Base-by-base conservation (phyloP, 2,329 filamentous ascomycete genomes). In the Aspergillus niger region DNA sequence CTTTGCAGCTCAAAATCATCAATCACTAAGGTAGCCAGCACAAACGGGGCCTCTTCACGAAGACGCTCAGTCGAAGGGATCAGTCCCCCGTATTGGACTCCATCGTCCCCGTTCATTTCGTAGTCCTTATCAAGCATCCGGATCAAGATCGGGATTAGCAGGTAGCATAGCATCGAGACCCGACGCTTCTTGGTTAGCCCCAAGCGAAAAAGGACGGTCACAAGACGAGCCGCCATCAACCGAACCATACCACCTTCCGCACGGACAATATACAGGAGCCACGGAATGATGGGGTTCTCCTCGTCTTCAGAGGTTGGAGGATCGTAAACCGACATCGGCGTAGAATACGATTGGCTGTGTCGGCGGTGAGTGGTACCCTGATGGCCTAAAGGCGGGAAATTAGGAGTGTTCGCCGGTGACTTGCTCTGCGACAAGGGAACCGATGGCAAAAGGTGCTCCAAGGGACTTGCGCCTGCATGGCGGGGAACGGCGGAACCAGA, bases 1-100 rank as follows among this genome's bases (percentile, higher is more conserved):
- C 89, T 90, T 75, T 98, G 94, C 56, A 98, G 82, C 60, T 86
- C 83, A 62, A 90, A 86, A 72, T 89, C 92, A 69, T 95, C 91
- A 26, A 87, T 86, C 17, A 97, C 87, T 41, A 98, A 81, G 49
- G 88, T 86, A 15, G 92, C 91, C 57, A 98, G 81, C 10, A 96
- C 85, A 1, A 86, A 83, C 7, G 93, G 91, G 2, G 90, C 87
- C 63, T 86, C 86, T 72, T 94, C 91, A 58, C 87, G 81, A 11
- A 92, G 81, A 8, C 78, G 74, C 67, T 85, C 81, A 22, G 79
- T 78, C 11, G 77, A 69, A 11, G 80, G 76, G 44, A 77, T 74
- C 28, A 77, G 57, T 2, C 73, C 75, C 49, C 73, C 72, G 59
- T 76, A 74, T 49, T 73, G 70, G 13, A 76, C 69, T 36, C 79